phyloP scores from a whole-genome alignment of 495 filamentous ascomycete genomes.

The Cudoniella acicularis region DNA sequence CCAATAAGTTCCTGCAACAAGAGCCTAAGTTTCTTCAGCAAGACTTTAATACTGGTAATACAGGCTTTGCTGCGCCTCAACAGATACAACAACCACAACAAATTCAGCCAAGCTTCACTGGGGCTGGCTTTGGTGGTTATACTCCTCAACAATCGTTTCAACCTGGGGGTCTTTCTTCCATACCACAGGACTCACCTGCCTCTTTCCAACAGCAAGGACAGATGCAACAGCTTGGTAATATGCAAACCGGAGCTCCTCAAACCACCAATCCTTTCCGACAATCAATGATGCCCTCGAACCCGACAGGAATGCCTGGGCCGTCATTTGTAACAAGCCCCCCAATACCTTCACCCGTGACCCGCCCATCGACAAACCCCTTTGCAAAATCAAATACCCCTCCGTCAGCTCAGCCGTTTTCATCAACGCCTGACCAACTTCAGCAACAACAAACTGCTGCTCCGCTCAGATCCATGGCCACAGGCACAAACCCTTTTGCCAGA shows the following conservation, averaged over 20 bases:
- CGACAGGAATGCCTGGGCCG: conserved; percentile 23
- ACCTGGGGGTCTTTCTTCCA: conserved; percentile 48
- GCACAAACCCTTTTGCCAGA: conserved; percentile 70
- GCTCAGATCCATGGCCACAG: conserved; percentile 59
- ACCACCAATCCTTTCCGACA: conserved; percentile 85
- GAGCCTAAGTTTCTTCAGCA: conserved; percentile 44
- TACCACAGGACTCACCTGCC: conserved; percentile 61
- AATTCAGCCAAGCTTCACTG: conserved; percentile 63
- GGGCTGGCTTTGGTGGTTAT: conserved; percentile 85
- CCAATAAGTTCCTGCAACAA: conserved; percentile 18
- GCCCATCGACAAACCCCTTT: conserved; percentile 85
- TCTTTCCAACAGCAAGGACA: conserved; percentile 32
- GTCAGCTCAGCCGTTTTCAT: conserved; percentile 40
- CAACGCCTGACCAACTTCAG: conserved; percentile 42
- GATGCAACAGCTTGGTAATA: conserved; percentile 23
- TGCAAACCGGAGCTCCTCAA: conserved; percentile 35
- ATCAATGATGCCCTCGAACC: conserved; percentile 63
- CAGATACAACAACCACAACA: conserved; percentile 40
- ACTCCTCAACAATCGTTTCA: conserved; percentile 59
- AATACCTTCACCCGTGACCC: conserved; percentile 41
- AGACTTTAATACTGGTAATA: conserved; percentile 17
- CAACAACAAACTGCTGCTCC: conserved; percentile 36
- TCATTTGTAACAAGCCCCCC: conserved; percentile 28
- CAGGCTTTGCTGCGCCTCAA: conserved; percentile 17
- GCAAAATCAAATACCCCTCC: conserved; percentile 53